Evolutionary conservation across 768 basidiomycete genomes (phyloP).

Genomic region (Pisolithus orientalis): DNA sequence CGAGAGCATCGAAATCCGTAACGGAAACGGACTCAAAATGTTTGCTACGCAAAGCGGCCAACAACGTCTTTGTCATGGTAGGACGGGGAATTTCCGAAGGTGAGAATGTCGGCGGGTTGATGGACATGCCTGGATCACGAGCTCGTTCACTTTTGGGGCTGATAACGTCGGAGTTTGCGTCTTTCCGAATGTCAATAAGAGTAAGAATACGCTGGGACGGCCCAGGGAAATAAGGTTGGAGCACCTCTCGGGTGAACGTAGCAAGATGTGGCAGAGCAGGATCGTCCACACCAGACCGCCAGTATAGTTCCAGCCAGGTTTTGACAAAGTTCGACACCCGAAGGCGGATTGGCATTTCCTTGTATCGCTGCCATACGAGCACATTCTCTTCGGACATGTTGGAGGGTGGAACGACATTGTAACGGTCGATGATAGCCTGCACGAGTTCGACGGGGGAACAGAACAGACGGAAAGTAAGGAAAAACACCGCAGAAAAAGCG

Average conservation of each 20-base stretch:
- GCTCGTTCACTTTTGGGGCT: slow-evolving; percentile 57
- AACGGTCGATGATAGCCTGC: slow-evolving; percentile 72
- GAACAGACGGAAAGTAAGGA: slow-evolving; percentile 93
- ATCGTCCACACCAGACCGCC: slow-evolving; percentile 74
- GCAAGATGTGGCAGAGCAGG: slow-evolving; percentile 50
- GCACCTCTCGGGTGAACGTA: slow-evolving; percentile 56
- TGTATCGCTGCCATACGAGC: slow-evolving; percentile 77
- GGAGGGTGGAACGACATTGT: slow-evolving; percentile 67
- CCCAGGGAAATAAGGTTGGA: slow-evolving; percentile 56
- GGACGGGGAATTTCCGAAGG: slow-evolving; percentile 79
- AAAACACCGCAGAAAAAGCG: slow-evolving; percentile 84
- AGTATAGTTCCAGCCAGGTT: slow-evolving; percentile 88
- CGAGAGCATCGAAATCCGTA: slow-evolving; percentile 90
- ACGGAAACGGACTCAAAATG: slow-evolving; percentile 58
- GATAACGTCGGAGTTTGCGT: slow-evolving; percentile 40
- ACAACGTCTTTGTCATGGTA: slow-evolving; percentile 73
- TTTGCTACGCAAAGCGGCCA: slow-evolving; percentile 60
- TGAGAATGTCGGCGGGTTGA: slow-evolving; percentile 50
- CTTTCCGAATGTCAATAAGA: slow-evolving; percentile 50
- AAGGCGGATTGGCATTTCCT: slow-evolving; percentile 85
- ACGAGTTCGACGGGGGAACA: slow-evolving; percentile 72
- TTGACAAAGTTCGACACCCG: slow-evolving; percentile 92
- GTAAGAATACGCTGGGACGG: slow-evolving; percentile 73
- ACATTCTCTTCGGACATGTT: slow-evolving; percentile 53
- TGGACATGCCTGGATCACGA: slow-evolving; percentile 71